Conservation (phyloP, 345 rosid species). For the Reutealis trisperma region DNA sequence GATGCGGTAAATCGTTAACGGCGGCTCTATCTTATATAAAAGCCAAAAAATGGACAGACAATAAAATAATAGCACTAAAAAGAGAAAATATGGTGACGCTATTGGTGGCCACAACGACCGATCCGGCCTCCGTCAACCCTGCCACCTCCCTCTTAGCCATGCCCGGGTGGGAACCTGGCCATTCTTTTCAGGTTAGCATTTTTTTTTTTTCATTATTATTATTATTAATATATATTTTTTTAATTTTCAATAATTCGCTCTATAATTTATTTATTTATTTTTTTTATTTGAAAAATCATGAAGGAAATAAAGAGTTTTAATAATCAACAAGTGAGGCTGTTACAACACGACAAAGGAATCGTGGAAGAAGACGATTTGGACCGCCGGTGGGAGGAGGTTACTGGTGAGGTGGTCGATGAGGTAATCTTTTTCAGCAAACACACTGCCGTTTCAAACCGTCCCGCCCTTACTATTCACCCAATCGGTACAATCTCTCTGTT, state of each 20-base stretch:
- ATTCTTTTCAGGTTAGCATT: conserved; percentile 47
- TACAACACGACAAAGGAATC: conserved; percentile 64
- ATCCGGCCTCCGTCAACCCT: conserved; percentile 92
- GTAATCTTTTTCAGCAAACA: conserved; percentile 89
- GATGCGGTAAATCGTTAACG: neutral
- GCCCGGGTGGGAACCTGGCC: conserved; percentile 66
- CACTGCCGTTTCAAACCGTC: conserved; percentile 89
- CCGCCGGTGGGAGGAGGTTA: conserved; percentile 76
- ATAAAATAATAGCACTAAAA: neutral
- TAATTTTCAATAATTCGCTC: neutral
- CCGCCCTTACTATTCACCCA: conserved; percentile 88
- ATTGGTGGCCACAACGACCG: conserved; percentile 71
- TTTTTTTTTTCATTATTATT: too few species aligned
- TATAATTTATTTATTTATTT: neutral
- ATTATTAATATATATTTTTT: too few species aligned
- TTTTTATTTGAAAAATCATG: neutral
- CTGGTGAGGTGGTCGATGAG: conserved; percentile 77
- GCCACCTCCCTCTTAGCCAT: conserved; percentile 68
- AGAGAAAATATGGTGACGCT: conserved; percentile 61
- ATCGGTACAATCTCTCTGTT: conserved; percentile 48
- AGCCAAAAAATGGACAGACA: neutral
- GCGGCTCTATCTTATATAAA: too few species aligned
- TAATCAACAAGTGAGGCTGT: conserved; percentile 57
- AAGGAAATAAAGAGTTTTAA: conserved; percentile 60
- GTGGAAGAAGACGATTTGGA: conserved; percentile 81